A percentile compares a stretch with the other conserved stretches of the same genome.
Conservation (phyloP, 352 stramenopile genomes). For the Phytophthora cryptogea region DNA sequence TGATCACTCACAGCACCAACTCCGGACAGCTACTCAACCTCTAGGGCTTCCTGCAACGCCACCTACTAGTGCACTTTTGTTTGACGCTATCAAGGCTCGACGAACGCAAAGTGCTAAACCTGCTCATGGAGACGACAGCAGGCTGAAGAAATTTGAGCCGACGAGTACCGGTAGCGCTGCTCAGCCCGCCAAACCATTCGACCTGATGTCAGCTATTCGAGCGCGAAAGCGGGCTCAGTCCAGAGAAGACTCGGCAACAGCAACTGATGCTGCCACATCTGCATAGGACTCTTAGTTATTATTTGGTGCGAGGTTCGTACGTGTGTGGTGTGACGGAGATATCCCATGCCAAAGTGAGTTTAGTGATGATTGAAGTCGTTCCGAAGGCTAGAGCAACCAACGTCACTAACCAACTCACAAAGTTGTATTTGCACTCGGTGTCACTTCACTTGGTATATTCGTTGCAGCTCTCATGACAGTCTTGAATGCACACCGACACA, state of each 20-base stretch:
- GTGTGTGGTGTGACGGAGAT: neutral
- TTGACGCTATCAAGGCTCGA: slow-evolving; percentile 51
- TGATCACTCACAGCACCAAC: neutral
- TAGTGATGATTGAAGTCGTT: slow-evolving; percentile 3
- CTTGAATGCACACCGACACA: slow-evolving; percentile 5
- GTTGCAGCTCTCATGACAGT: neutral
- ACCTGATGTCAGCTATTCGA: slow-evolving; percentile 74
- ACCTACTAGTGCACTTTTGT: slow-evolving; percentile 42
- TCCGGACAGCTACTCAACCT: neutral
- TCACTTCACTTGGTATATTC: slow-evolving; percentile 30
- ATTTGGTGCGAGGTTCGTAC: slow-evolving; percentile 2
- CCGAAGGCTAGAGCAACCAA: slow-evolving; percentile 16
- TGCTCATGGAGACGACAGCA: slow-evolving; percentile 3
- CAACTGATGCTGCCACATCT: slow-evolving; percentile 9
- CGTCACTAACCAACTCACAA: slow-evolving; percentile 10
- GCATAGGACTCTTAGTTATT: slow-evolving; percentile 3
- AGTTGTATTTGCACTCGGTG: slow-evolving; percentile 21
- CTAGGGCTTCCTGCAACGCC: slow-evolving; percentile 2
- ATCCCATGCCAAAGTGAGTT: neutral
- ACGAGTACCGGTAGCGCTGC: neutral
- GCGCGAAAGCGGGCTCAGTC: slow-evolving; percentile 39
- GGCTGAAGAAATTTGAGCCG: neutral
- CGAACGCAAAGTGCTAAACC: slow-evolving; percentile 33
- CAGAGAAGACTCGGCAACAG: slow-evolving; percentile 3
- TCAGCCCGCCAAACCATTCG: slow-evolving; percentile 26